A percentile compares a stretch with the other conserved stretches of the same genome.
Evolutionary conservation across 1,139 yeast species (phyloP).

Genomic region (Debaryomyces nepalensis): DNA sequence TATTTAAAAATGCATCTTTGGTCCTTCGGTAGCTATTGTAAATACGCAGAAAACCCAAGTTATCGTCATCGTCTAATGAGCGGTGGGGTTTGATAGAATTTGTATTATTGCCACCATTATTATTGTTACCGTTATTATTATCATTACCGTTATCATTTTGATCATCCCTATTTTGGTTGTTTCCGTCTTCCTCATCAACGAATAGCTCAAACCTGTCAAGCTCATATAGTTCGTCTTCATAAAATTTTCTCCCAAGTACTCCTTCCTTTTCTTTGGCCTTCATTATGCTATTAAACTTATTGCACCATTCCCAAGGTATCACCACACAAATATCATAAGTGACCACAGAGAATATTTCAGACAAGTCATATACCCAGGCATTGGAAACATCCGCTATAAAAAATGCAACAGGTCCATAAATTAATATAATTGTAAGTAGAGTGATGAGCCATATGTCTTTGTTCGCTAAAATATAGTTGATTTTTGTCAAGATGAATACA

Average conservation of each 20-base stretch:
- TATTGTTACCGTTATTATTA: constrained; percentile 8
- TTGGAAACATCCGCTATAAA: constrained; percentile 80
- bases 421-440: constrained; percentile 58
- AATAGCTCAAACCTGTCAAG: constrained; percentile 49
- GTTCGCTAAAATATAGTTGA: constrained; percentile 57
- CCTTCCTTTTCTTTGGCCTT: constrained; percentile 76
- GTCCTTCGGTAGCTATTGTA: constrained; percentile 23
- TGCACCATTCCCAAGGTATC: constrained; percentile 89
- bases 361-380: constrained; percentile 70
- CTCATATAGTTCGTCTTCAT: constrained; percentile 66
- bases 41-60: too few species aligned
- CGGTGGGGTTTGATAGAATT: neutral
- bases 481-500: constrained; percentile 60
- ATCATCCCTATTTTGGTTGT: constrained; percentile 19
- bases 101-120: constrained; percentile 6
- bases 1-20: constrained; percentile 41
- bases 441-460: constrained; percentile 58
- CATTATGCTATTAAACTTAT: constrained; percentile 64
- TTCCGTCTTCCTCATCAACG: constrained; percentile 37
- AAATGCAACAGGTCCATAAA: constrained; percentile 70
- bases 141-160: constrained; percentile 13
- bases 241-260: constrained; percentile 76
- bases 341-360: constrained; percentile 74
- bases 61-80: too few species aligned
- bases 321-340: constrained; percentile 76